phyloP scores from a whole-genome alignment of 2,329 filamentous ascomycete species.

The Claviceps quebecensis region DNA sequence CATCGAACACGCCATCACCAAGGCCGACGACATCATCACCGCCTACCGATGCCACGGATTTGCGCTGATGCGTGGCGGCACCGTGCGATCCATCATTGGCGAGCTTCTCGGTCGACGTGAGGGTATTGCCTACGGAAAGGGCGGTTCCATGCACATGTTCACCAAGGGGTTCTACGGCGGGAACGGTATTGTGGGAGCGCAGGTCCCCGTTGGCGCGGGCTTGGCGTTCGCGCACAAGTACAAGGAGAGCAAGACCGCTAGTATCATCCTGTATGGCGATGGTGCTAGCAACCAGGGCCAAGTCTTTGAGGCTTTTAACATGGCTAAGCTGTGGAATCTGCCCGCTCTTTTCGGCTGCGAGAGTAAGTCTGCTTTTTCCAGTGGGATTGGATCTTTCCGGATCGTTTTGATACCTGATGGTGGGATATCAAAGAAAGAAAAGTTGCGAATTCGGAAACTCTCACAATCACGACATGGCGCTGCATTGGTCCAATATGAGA shows the following conservation, averaged over 20 bases:
- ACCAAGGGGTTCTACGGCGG: conserved; percentile 94
- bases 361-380: conserved; percentile 47
- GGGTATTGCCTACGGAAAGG: conserved; percentile 97
- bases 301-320: conserved; percentile 99
- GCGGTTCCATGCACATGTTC: conserved; percentile 99
- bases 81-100: conserved; percentile 84
- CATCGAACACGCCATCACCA: conserved; percentile 90
- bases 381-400: too few relatives aligned
- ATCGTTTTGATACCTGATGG: too few relatives aligned
- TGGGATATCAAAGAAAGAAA: too few relatives aligned
- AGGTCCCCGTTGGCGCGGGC: conserved; percentile 93
- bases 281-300: conserved; percentile 98
- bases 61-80: conserved; percentile 87
- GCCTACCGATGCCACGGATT: conserved; percentile 99
- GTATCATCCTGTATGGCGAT: conserved; percentile 88
- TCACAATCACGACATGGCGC: too few relatives aligned
- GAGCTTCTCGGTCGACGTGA: conserved; percentile 89
- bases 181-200: conserved; percentile 97
- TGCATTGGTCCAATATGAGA: too few relatives aligned
- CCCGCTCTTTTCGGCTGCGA: conserved; percentile 95
- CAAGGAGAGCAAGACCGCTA: conserved; percentile 70
- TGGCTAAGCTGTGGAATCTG: conserved; percentile 98
- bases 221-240: conserved; percentile 97
- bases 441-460: too few relatives aligned
- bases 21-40: conserved; percentile 88